Evolutionary conservation across 1,139 yeast species (phyloP).

Genomic region (Kazachstania sp.): DNA sequence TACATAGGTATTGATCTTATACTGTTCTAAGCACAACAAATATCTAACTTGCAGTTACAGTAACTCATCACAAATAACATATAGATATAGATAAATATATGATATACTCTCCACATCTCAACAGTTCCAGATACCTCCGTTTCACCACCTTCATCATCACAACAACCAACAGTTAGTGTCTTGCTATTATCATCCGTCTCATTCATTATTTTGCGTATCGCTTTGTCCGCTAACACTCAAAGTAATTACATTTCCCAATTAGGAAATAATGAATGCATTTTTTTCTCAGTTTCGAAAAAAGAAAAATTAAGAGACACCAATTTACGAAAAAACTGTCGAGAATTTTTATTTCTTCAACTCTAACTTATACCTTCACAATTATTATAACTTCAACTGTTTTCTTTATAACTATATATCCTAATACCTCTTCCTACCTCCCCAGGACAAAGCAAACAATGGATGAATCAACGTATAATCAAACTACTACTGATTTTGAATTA

Average conservation of each 20-base stretch:
- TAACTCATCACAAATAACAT: too few relatives aligned
- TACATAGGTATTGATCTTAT: too few relatives aligned
- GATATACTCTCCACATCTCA: too few relatives aligned
- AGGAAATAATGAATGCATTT: constrained; percentile 3
- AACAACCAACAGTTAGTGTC: too few relatives aligned
- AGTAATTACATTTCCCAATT: constrained; percentile 2
- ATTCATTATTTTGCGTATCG: background rate
- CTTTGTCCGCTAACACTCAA: background rate
- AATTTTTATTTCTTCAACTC: background rate
- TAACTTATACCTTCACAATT: background rate
- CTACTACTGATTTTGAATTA: constrained; percentile 7
- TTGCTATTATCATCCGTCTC: too few relatives aligned
- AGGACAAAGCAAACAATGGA: constrained; percentile 3
- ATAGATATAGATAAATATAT: too few relatives aligned
- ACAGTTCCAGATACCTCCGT: too few relatives aligned
- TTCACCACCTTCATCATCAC: too few relatives aligned
- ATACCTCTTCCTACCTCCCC: background rate
- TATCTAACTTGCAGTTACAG: too few relatives aligned
- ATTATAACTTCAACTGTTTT: background rate
- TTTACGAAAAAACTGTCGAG: background rate
- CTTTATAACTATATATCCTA: background rate
- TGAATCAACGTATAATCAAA: constrained; percentile 3
- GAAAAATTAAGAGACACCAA: background rate
- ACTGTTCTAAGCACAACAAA: too few relatives aligned
- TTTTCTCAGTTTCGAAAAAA: too few relatives aligned